These are phyloP conservation scores for Citrus mangshanensis DNA, from an alignment of 345 rosid genomes.

Conservation along the genomic window DNA sequence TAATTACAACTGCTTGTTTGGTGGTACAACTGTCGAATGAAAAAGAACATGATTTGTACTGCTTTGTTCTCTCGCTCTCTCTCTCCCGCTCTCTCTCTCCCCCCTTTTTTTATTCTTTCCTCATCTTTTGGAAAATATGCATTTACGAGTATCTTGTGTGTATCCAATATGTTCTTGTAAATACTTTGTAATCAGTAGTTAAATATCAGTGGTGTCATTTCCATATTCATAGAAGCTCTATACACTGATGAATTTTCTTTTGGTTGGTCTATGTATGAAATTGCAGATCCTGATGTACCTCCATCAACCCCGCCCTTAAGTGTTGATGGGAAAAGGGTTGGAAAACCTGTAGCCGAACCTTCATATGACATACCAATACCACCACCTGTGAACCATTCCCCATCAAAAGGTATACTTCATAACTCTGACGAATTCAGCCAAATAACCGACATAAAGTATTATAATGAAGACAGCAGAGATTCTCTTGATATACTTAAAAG, in stretches of 20 bases:
- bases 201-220: not conserved
- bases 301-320: constrained; percentile 46
- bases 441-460: not conserved
- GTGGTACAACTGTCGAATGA: not conserved
- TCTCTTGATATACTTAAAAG: constrained; percentile 6
- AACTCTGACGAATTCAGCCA: not conserved
- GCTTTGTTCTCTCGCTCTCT: not conserved
- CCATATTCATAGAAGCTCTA: not conserved
- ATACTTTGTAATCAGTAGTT: not conserved
- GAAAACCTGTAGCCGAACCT: constrained; percentile 61
- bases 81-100: no score
- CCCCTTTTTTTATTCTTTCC: not conserved
- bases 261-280: constrained; percentile 10
- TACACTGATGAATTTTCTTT: not conserved
- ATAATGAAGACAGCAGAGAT: not conserved
- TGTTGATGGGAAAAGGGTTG: constrained; percentile 28
- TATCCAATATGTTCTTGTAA: not conserved
- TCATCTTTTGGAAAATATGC: not conserved
- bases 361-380: constrained; percentile 36
- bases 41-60: not conserved
- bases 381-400: constrained; percentile 34
- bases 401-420: constrained; percentile 40
- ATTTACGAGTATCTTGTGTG: not conserved
- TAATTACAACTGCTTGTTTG: not conserved
- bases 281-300: constrained; percentile 42